Percentiles rank a stretch among this genome's conserved stretches.
phyloP scores from a whole-genome alignment of 108 stramenopile species.

The Chaetoceros tenuissimus region DNA sequence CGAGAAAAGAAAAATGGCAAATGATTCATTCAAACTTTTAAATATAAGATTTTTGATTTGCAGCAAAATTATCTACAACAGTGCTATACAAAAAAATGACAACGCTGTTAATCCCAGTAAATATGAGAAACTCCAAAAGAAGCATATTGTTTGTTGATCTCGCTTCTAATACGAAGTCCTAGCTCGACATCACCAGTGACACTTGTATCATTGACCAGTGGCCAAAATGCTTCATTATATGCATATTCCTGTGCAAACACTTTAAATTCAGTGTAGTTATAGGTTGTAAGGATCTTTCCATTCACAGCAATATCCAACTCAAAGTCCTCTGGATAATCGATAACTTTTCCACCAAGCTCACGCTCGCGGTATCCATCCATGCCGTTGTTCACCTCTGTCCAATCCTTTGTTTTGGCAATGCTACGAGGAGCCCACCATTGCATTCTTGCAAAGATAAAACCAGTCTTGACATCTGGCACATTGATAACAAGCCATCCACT shows the following conservation, averaged over 20 bases:
- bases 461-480: conserved; percentile 26
- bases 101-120: not conserved
- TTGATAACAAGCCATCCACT: conserved; percentile 30
- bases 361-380: not conserved
- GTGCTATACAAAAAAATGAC: too few relatives aligned
- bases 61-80: too few relatives aligned
- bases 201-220: not conserved
- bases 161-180: not conserved
- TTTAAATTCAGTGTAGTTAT: not conserved
- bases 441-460: conserved; percentile 25
- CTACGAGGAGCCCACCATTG: not conserved
- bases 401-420: not conserved
- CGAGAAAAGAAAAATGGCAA: too few relatives aligned
- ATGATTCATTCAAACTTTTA: too few relatives aligned
- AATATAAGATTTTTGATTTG: too few relatives aligned
- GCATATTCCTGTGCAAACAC: not conserved
- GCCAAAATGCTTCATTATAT: not conserved
- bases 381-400: not conserved
- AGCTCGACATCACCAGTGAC: not conserved
- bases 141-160: not conserved
- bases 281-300: not conserved
- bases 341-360: not conserved
- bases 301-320: not conserved
- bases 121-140: not conserved
- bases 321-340: not conserved